Conservation (phyloP, 306 rosid genomes). For the Vigna trinervia region DNA sequence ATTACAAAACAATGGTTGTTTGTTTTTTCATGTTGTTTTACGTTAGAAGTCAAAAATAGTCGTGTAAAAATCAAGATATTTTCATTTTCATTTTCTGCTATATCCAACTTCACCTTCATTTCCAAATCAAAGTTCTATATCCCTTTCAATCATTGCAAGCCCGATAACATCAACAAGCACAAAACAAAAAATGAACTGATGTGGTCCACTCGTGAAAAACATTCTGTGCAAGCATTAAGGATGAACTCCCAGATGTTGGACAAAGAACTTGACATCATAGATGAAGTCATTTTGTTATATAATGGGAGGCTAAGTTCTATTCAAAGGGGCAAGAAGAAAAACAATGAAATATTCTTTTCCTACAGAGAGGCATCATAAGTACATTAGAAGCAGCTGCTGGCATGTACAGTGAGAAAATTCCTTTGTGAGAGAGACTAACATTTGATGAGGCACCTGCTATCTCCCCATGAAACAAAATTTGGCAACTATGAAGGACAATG, state of each 20-base stretch:
- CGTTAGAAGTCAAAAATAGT: background rate
- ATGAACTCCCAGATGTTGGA: conserved; percentile 4
- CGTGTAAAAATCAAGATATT: background rate
- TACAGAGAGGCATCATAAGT: conserved; percentile 5
- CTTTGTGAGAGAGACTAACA: conserved; percentile 33
- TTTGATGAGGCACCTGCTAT: conserved; percentile 57
- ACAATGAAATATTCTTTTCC: conserved; percentile 6
- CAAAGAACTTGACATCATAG: background rate
- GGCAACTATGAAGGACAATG: conserved; percentile 61
- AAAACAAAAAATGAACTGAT: conserved; percentile 44
- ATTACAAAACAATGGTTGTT: background rate
- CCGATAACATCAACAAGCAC: conserved; percentile 2
- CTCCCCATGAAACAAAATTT: conserved; percentile 69
- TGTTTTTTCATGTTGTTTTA: no score
- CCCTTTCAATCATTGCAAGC: background rate
- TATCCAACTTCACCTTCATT: background rate
- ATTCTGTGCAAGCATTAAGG: conserved; percentile 39
- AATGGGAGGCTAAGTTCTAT: conserved; percentile 22
- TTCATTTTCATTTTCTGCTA: background rate
- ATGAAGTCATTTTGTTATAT: conserved; percentile 21
- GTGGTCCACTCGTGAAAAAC: conserved; percentile 29
- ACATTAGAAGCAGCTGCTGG: conserved; percentile 39
- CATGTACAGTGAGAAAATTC: conserved; percentile 38
- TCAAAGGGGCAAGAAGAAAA: conserved; percentile 1
- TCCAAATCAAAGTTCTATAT: background rate